Base-by-base conservation (phyloP, 2,329 filamentous ascomycete genomes). In the Claviceps sp. region DNA sequence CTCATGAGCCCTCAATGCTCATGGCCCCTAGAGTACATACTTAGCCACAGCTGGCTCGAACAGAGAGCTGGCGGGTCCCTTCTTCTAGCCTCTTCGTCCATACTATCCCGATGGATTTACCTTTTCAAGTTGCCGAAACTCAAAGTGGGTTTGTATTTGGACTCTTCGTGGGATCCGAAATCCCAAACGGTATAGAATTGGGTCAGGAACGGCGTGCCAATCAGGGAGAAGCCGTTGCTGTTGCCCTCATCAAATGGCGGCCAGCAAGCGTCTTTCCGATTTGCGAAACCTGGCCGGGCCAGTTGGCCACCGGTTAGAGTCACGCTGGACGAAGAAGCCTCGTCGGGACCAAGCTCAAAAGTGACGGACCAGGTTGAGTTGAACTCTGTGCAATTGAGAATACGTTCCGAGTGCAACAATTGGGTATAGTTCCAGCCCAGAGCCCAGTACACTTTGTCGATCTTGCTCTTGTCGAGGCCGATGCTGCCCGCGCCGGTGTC, bases 301-400 rank as follows among this genome's bases (percentile, higher is more conserved):
- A 69, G 56, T 58, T 64, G 58, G 16, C 64, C 62, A 11, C 67
- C 66, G 0, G 59, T 62, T 5, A 69, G 3, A 20, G 61, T 64
- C 20, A 68, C 9, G 29, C 66, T 55, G 17, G 53, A 58, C 4
- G 57, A 23, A 0, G 16, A 11, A 6, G 54, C 58, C 7, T 26
- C 22, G 36, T 52, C 57, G 22, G 52, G 56, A 11, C 59, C 59
- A 43, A 66, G 56, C n/a, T 59, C 53, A 26, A 68, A 60, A 0
- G 61, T 55, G 14, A 67, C 38, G 1, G 62, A 63, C 66, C 67
- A 69, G 51, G 60, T 56, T 38, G 62, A 54, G 51, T 64, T 68
- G 53, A 69, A 68, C 38, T 69, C 65, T 55, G 50, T 58, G 58
- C 67, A 69, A 22, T 64, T 52, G 5, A 64, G 65, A 45, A 67